Conservation (phyloP, 257 asterid species). For the Ocimum tenuiflorum region DNA sequence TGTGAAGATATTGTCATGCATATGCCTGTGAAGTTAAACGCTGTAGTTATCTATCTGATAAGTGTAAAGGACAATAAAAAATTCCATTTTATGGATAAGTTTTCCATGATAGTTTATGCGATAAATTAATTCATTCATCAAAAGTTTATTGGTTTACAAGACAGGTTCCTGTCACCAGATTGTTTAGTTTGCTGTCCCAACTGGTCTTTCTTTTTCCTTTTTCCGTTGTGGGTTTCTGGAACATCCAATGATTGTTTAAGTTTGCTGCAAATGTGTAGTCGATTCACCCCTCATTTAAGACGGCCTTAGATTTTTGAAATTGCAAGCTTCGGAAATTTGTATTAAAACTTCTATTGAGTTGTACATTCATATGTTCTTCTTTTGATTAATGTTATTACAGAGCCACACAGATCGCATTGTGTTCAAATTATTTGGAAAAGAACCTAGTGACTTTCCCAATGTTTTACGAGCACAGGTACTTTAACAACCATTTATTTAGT, state of each 20-base stretch:
- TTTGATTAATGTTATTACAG: slow-evolving; percentile 35
- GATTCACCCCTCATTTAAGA: slow-evolving; percentile 1
- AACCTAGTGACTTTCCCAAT: slow-evolving; percentile 65
- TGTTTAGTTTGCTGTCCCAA: neutral
- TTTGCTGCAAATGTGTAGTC: neutral
- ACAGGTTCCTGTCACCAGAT: neutral
- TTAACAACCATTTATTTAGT: neutral
- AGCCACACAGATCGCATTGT: slow-evolving; percentile 79
- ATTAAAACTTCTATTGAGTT: neutral
- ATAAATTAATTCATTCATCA: neutral
- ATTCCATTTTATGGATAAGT: neutral
- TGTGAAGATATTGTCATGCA: too few species aligned
- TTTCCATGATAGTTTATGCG: neutral
- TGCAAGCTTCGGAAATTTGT: neutral
- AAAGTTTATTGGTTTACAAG: neutral
- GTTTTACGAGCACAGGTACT: slow-evolving; percentile 66
- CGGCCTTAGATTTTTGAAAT: neutral
- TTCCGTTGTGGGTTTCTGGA: neutral
- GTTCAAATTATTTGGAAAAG: slow-evolving; percentile 75
- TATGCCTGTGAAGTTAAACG: neutral
- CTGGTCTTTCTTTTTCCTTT: neutral
- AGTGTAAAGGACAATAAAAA: neutral
- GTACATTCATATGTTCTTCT: neutral
- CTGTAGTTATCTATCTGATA: neutral
- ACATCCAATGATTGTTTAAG: neutral